Evolutionary conservation across 176 grass and related monocot genomes (phyloP), one percentile per base, ranked within the genome.

Genomic region (Carex littledalei): DNA sequence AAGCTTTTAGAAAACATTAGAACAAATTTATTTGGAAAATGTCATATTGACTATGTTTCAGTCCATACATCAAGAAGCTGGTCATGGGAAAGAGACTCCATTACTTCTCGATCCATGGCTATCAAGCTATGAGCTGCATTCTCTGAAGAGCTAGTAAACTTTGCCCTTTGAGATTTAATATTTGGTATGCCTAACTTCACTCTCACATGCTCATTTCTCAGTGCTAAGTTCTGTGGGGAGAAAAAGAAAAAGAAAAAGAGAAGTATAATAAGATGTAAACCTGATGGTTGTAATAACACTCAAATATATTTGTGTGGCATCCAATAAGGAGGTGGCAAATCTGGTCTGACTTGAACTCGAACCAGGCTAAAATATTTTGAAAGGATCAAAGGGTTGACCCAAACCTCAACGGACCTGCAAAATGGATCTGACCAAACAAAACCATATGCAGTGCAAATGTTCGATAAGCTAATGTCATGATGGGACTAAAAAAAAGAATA

Each of bases 181-280:
- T 86, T 68, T 75, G 88, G 91, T 81, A 98, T 87, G 53, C 89
- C 88, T 85, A 94, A 86, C 71, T 87, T 84, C 55, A 79, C 86
- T 58, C 60, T 32, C 41, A 87, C 70, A 89, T 50, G 69, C 63
- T 64, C 69, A 84, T 98, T 98, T 87, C 50, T 91, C 24, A 98
- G 85, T 73, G 86, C 82, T 34, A 98, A 91, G 88, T 91, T 91
- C 95, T 98, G 91, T 88, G 84, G 21, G 56, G 78, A 86, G 75
- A 66, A 90, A 35, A 35, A 41, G 6, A 41, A 37, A 37, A 37
- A 37, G 35, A 21, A 74, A 72, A 81, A 58, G 5, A 88, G 86
- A 57, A 65, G 85, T 92, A 15, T 92, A 81, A 85, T 80, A 75
- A 12, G 61, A 84, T 29, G 5, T 55, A 77, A 82, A 86, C 56